These are phyloP conservation scores for Cryptosporidium ubiquitum DNA, from an alignment of 169 alveolate species.

Conservation along the genomic window DNA sequence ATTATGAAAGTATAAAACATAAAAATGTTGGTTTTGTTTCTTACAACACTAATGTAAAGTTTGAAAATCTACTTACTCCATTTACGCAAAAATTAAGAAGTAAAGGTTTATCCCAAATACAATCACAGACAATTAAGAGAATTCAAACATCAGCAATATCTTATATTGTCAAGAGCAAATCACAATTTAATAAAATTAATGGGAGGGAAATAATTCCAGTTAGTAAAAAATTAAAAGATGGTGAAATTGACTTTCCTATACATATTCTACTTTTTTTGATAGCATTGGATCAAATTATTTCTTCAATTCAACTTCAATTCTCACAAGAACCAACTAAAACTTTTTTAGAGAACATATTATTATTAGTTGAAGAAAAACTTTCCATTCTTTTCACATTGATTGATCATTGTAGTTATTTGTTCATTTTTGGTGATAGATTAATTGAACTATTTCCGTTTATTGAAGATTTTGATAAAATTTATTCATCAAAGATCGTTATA, in stretches of 20 bases:
- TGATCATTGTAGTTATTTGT: conserved; percentile 41
- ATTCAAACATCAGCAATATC: conserved; percentile 39
- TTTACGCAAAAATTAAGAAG: conserved; percentile 20
- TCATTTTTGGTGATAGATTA: not conserved
- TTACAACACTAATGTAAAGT: not conserved
- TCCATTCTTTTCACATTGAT: not conserved
- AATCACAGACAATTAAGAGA: conserved; percentile 66
- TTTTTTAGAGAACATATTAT: not conserved
- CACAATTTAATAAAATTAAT: not conserved
- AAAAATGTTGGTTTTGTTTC: not conserved
- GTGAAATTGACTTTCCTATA: conserved; percentile 24
- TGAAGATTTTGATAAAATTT: not conserved
- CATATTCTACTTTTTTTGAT: conserved; percentile 37
- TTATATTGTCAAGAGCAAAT: conserved; percentile 3
- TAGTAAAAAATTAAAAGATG: not conserved
- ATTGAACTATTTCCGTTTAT: not conserved
- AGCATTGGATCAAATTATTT: conserved; percentile 27
- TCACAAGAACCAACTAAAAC: not conserved
- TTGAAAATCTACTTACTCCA: conserved; percentile 14
- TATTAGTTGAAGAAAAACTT: not conserved
- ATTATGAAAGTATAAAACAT: not conserved
- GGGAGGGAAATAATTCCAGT: not conserved
- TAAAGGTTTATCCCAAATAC: conserved; percentile 11
- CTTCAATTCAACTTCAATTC: conserved; percentile 1
- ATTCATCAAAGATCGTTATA: not conserved